Conservation (phyloP, 306 rosid genomes). For the Heteromeles arbutifolia region DNA sequence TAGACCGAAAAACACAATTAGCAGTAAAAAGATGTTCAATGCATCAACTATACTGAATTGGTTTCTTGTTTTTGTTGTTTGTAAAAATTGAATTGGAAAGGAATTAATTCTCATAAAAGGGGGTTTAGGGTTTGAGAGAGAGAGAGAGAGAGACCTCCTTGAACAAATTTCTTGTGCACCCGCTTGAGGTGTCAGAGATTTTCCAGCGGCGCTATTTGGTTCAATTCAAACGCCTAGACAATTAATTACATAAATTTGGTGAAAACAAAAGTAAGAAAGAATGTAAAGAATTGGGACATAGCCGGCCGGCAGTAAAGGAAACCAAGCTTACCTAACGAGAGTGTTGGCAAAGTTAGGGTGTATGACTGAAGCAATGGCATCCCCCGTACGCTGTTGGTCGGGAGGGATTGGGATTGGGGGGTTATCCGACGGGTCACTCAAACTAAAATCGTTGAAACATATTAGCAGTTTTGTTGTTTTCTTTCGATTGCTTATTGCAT, state of each 20-base stretch:
- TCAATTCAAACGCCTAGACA: conserved; percentile 48
- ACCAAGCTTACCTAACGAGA: conserved; percentile 44
- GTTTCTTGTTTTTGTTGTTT: neutral
- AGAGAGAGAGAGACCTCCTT: conserved; percentile 38
- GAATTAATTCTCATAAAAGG: too few relatives aligned
- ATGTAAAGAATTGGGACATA: neutral
- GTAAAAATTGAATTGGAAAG: neutral
- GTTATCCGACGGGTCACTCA: too few relatives aligned
- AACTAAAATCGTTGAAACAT: too few relatives aligned
- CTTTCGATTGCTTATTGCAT: too few relatives aligned
- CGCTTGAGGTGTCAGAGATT: conserved; percentile 72
- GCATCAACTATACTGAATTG: too few relatives aligned
- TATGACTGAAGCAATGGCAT: conserved; percentile 52
- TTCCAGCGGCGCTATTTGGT: conserved; percentile 62
- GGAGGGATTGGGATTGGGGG: conserved; percentile 31
- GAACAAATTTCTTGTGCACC: conserved; percentile 50
- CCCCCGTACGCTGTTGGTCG: conserved; percentile 61
- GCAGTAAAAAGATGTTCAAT: neutral
- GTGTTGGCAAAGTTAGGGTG: conserved; percentile 66
- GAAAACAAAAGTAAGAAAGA: neutral
- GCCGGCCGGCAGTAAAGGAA: neutral
- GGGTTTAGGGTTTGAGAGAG: neutral
- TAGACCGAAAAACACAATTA: neutral
- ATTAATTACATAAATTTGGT: neutral
- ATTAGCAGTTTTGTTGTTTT: too few relatives aligned